Evolutionary conservation across 768 basidiomycete genomes (phyloP).

Genomic region (Ramaria sp.): DNA sequence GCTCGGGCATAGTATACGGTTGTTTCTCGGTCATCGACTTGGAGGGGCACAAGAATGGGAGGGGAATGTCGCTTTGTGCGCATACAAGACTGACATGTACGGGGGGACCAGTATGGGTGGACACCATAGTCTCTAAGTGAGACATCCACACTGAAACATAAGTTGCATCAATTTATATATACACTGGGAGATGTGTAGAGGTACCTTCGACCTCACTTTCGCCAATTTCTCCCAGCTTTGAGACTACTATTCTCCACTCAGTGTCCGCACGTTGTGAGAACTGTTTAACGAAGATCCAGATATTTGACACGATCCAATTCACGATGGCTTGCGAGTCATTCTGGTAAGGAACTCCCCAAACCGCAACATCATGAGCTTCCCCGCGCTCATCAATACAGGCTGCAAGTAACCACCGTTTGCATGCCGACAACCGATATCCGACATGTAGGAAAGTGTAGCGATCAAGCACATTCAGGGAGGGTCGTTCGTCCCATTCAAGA

Average conservation of each 20-base stretch:
- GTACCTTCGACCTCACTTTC: constrained; percentile 54
- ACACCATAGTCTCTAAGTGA: constrained; percentile 33
- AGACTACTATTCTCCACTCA: constrained; percentile 72
- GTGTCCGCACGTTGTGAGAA: constrained; percentile 56
- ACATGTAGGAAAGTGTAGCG: constrained; percentile 62
- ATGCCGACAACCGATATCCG: constrained; percentile 54
- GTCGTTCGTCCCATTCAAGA: constrained; percentile 20
- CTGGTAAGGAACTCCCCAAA: constrained; percentile 35
- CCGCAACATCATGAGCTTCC: constrained; percentile 57
- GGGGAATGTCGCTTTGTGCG: constrained; percentile 47
- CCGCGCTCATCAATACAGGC: constrained; percentile 70
- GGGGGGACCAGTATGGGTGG: constrained; percentile 30
- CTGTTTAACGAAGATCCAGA: constrained; percentile 61
- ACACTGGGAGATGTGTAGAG: constrained; percentile 15
- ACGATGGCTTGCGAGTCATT: constrained; percentile 21
- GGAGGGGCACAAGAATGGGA: constrained; percentile 37
- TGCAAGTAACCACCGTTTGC: constrained; percentile 70
- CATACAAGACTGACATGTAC: constrained; percentile 51
- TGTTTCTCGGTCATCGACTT: not conserved
- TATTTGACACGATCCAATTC: constrained; percentile 39
- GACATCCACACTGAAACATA: constrained; percentile 50
- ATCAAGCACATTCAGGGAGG: constrained; percentile 40
- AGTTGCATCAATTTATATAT: not conserved
- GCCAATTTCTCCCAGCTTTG: constrained; percentile 54
- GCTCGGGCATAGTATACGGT: not conserved